A percentile compares a stretch with the other conserved stretches of the same genome.
These are phyloP conservation scores for Platanus orientalis DNA, from an alignment of 164 flowering plant species.

Conservation along the genomic window DNA sequence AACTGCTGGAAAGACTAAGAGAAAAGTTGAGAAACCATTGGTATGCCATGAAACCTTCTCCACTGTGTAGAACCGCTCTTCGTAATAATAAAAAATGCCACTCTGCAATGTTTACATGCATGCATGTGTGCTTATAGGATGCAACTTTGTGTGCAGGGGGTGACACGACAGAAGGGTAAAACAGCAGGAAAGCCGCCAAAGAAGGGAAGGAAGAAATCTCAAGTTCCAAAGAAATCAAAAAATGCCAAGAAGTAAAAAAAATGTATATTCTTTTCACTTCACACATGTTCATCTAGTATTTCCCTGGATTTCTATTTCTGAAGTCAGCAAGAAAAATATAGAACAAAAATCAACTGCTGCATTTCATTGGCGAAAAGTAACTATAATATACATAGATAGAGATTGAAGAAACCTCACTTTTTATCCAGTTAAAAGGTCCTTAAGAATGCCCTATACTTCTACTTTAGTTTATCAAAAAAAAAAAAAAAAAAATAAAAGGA, in stretches of 20 bases:
- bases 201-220: slow-evolving; percentile 57
- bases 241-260: slow-evolving; percentile 41
- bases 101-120: neutral
- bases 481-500: too few relatives aligned
- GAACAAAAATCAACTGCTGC: too few relatives aligned
- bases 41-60: slow-evolving; percentile 35
- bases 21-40: slow-evolving; percentile 49
- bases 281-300: too few relatives aligned
- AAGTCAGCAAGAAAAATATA: too few relatives aligned
- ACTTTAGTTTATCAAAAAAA: too few relatives aligned
- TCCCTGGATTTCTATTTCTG: too few relatives aligned
- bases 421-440: too few relatives aligned
- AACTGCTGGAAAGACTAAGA: slow-evolving; percentile 44
- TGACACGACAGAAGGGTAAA: slow-evolving; percentile 45
- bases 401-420: too few relatives aligned
- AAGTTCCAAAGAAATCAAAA: slow-evolving; percentile 54
- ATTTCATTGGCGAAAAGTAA: too few relatives aligned
- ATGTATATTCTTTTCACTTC: too few relatives aligned
- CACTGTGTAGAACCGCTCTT: neutral
- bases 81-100: neutral
- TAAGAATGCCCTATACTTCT: too few relatives aligned
- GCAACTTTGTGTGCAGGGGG: slow-evolving; percentile 43
- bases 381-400: too few relatives aligned
- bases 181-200: slow-evolving; percentile 50
- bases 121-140: slow-evolving; percentile 4